Evolutionary conservation across 2,329 filamentous ascomycete species (phyloP), one percentile per base, ranked within the genome.

Genomic region (Nothophaeocryptopus gaeumannii): DNA sequence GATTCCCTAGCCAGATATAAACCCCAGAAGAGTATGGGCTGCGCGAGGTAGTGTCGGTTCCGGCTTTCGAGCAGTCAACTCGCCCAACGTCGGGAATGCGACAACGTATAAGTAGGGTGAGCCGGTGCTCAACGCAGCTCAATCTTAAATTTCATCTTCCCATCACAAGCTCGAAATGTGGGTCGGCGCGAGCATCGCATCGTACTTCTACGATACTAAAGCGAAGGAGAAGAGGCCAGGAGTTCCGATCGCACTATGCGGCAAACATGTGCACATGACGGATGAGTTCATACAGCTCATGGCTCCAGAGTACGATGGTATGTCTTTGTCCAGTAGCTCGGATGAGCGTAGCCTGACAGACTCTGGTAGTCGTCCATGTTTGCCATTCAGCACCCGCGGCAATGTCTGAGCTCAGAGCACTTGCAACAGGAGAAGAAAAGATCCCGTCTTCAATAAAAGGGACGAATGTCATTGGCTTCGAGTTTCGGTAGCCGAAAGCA

Each of bases 181-280:
- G 20, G 3, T 26, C 20, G 20, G 20, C 20, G 3, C 20, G 20
- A 26, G 20, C 20, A 7, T 26, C 20, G 20, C 20, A 4, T 26
- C 20, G 20, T 26, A 26, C 20, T 26, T 26, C 20, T 26, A 26
- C 20, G 20, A 7, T 7, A 26, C 20, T 26, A 26, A 26, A 7
- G 20, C 4, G 20, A 7, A 26, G 20, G 20, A 26, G 20, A 26
- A 26, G 20, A 26, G 20, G 12, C 3, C 39, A 3, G 39, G 39
- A 1, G 29, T 60, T 8, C 58, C 59, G 14, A 57, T 62, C n/a
- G 58, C 53, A 1, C 55, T 62, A 8, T 58, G 58, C 30, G 59
- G 58, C 26, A 61, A 62, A 31, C 51, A 59, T 20, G 49, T 58
- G 5, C 51, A 51, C 31, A 58, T 59, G 47, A 55, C 54, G 32